Percentiles rank a stretch among this genome's conserved stretches.
Conservation (phyloP, 2,329 filamentous ascomycete genomes). For the Trichoderma pleuroti region DNA sequence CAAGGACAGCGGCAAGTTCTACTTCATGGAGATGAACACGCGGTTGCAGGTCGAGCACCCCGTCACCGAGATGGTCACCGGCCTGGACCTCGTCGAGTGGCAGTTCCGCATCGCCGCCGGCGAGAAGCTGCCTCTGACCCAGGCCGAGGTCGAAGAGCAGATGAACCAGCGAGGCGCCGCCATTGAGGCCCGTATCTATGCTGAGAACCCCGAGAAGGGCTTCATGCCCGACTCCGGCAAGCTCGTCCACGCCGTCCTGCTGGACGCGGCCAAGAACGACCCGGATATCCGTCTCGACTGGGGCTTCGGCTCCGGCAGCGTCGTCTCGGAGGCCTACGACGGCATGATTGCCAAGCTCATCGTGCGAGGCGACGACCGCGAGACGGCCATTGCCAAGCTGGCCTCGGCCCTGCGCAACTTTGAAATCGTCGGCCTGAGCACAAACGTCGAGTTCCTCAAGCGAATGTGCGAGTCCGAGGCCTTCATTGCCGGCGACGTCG, state of each 20-base stretch:
- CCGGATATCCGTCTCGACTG: conserved; percentile 86
- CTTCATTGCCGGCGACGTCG: conserved; percentile 83
- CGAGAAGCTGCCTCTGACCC: conserved; percentile 54
- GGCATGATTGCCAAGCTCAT: conserved; percentile 99
- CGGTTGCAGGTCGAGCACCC: conserved; percentile 95
- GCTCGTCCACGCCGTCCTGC: conserved; percentile 77
- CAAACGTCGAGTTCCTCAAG: conserved; percentile 97
- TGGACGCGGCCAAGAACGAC: conserved; percentile 54
- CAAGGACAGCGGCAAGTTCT: conserved; percentile 76
- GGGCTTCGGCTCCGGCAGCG: conserved; percentile 86
- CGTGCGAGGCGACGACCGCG: conserved; percentile 73
- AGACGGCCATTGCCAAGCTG: conserved; percentile 79
- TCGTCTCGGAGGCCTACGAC: conserved; percentile 91
- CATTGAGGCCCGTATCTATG: conserved; percentile 95
- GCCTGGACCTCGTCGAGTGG: conserved; percentile 83
- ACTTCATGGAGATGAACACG: conserved; percentile 81
- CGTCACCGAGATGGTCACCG: conserved; percentile 71
- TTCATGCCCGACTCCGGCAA: conserved; percentile 94
- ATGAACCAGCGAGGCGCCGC: conserved; percentile 78
- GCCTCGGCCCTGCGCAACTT: conserved; percentile 78
- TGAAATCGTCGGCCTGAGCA: conserved; percentile 87
- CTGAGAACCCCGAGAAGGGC: conserved; percentile 85
- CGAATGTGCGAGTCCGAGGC: conserved; percentile 74
- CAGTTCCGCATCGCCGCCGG: conserved; percentile 74
- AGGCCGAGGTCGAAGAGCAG: conserved; percentile 64